Base-by-base conservation (phyloP, 768 basidiomycete genomes). In the Lactarius indigo region DNA sequence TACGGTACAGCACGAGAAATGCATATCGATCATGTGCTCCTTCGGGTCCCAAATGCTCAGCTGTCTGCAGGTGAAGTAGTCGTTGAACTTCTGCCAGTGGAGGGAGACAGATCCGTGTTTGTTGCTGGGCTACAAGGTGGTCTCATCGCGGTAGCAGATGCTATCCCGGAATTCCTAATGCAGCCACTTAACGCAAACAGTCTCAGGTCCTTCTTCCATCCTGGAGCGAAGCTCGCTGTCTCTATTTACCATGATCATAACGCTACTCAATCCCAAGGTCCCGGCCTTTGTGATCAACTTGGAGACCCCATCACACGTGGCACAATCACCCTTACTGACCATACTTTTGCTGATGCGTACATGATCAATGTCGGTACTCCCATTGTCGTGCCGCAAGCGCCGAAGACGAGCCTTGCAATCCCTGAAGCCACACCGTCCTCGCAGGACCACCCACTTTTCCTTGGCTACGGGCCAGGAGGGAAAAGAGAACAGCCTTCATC, bases 1-100 rank as follows among this genome's bases (percentile, higher is more conserved):
- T 82, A 79, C 56, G 79, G 80, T 28, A 74, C 74, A 6, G 12
- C 52, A 5, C 54, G 63, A 54, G 70, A 78, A 52, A 57, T 63
- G 31, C 75, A 78, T 70, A 70, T 82, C 58, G 79, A 79, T 50
- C 80, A 81, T 64, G 37, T 74, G 37, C 68, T 74, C 42, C 54
- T 74, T 23, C 60, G 50, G 31, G 70, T 60, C 1, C 72, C 73
- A 41, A 74, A 74, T 35, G 67, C 64, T 20, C 74, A 73, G 64
- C 30, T 74, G n/a, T 63, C 65, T 6, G 68, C 71, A 26, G 65
- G 68, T 50, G 57, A 63, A 20, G 69, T 73, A 12, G 10, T 55
- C 20, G 42, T 70, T 7, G 64, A 69, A 35, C 30, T 70, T 26
- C 17, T 54, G 35, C 35, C 35, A 37, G 35, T 37, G 44, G 61